Base-by-base conservation (phyloP, 2,329 filamentous ascomycete species). In the Aspergillus puulaauensis region DNA sequence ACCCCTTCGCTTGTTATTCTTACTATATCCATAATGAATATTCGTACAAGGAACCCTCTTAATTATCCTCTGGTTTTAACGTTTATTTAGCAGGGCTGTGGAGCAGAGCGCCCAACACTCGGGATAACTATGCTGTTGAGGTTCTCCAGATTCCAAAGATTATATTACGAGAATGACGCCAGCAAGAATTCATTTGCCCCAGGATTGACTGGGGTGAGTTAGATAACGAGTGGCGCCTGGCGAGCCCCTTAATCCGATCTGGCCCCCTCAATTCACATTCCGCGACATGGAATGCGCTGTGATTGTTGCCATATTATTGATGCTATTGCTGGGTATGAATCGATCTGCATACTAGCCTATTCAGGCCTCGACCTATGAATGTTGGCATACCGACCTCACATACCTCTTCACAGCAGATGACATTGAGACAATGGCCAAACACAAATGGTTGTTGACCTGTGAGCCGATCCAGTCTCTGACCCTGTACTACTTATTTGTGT, bases 401-500 rank as follows among this genome's bases (percentile, higher is more conserved):
- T 52, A 44, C 49, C 39, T 21, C 21, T 27, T 39, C 11, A 3
- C 27, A 24, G 9, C 7, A 15, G 23, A 44, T 44, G 39, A 44
- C 24, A 48, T n/a, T 6, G 21, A 15, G 21, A 51, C 39, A 52
- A 44, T 43, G 49, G 19, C 41, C 23, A 51, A 40, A 27, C 37
- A 51, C 31, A 27, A 9, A 9, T 7, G 9, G 21, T 21, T 48
- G 27, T 27, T 31, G 27, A 31, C 27, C 9, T 21, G 31, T 35
- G 31, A 35, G 2, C 27, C 19, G 7, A 17, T 3, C 8, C 40
- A 7, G 35, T 37, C 35, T n/a, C 35, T 37, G 23, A 11, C 19
- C 37, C 15, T 23, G 54, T 52, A 35, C 19, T 48, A 52, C 37
- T 48, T 53, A 52, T 53, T 53, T 27, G 23, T 44, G 23, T 31